A percentile compares a stretch with the other conserved stretches of the same genome.
phyloP scores from a whole-genome alignment of 2,329 filamentous ascomycete species.

The Onygenales sp. region DNA sequence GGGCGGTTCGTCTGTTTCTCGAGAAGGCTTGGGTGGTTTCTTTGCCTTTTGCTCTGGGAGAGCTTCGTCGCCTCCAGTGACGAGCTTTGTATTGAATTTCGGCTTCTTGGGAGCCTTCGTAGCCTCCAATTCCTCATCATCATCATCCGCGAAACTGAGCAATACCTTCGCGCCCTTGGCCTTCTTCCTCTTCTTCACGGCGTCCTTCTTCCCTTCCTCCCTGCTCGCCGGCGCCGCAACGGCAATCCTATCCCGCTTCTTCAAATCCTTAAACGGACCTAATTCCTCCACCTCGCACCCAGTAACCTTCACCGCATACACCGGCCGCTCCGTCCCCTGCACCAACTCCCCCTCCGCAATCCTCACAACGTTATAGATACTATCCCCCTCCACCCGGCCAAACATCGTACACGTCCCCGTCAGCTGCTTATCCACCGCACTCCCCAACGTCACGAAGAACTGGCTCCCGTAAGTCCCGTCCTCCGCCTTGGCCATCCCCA shows the following conservation, averaged over 20 bases:
- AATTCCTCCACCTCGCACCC: slow-evolving; percentile 37
- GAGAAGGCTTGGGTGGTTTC: neutral
- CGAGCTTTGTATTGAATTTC: slow-evolving; percentile 39
- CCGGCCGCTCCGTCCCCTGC: slow-evolving; percentile 67
- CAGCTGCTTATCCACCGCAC: slow-evolving; percentile 66
- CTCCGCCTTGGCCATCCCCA: slow-evolving; percentile 83
- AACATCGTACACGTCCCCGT: slow-evolving; percentile 89
- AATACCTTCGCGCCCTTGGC: slow-evolving; percentile 34
- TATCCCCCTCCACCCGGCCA: slow-evolving; percentile 82
- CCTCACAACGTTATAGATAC: slow-evolving; percentile 90
- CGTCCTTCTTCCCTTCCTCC: slow-evolving; percentile 18
- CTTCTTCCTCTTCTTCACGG: slow-evolving; percentile 31
- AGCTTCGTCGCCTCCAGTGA: slow-evolving; percentile 22
- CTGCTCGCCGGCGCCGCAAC: slow-evolving; percentile 12
- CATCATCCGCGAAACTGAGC: slow-evolving; percentile 39
- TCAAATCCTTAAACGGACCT: slow-evolving; percentile 35
- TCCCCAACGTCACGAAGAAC: slow-evolving; percentile 87
- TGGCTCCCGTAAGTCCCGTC: slow-evolving; percentile 82
- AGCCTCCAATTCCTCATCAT: slow-evolving; percentile 28
- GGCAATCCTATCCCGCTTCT: slow-evolving; percentile 30
- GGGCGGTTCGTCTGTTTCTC: slow-evolving; percentile 8
- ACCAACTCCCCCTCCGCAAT: slow-evolving; percentile 82
- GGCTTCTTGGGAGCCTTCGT: slow-evolving; percentile 32
- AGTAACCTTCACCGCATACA: slow-evolving; percentile 72
- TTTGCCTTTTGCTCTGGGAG: slow-evolving; percentile 11